phyloP scores from a whole-genome alignment of 371 early-diverging fungal species.

The Zopfochytrium polystomum region DNA sequence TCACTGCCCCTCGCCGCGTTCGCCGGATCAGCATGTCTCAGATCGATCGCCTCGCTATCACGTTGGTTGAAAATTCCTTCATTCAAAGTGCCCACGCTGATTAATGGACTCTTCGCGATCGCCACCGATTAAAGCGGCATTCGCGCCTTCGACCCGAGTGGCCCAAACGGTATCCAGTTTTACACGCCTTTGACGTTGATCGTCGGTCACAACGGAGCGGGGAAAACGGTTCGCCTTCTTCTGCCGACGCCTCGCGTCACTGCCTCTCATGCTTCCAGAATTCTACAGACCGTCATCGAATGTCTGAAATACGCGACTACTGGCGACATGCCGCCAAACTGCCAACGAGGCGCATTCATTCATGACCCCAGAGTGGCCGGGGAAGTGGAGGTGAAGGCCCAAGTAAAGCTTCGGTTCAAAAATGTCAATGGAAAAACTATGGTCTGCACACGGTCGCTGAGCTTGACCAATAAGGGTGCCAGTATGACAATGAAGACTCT shows the following conservation, averaged over 20 bases:
- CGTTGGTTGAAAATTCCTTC: no score
- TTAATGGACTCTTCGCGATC: no score
- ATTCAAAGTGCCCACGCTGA: no score
- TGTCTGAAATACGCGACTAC: conserved; percentile 96
- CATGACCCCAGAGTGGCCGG: conserved; percentile 94
- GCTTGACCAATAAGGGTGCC: conserved; percentile 68
- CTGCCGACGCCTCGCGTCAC: no score
- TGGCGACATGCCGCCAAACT: conserved; percentile 94
- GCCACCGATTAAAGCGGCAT: no score
- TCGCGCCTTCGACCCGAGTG: conserved; percentile 90
- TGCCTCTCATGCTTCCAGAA: no score
- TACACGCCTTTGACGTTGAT: conserved; percentile 96
- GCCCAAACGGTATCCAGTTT: conserved; percentile 80
- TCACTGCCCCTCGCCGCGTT: no score
- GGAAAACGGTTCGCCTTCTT: conserved; percentile 78
- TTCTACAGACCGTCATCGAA: conserved; percentile 99
- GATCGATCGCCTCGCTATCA: conserved; percentile 18
- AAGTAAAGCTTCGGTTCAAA: conserved; percentile 85
- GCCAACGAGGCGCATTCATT: conserved; percentile 92
- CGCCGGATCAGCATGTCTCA: no score
- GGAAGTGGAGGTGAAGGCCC: conserved; percentile 88
- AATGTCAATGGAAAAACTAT: conserved; percentile 73
- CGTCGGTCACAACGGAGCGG: conserved; percentile 97
- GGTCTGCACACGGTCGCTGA: conserved; percentile 77
- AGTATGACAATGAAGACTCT: conserved; percentile 75